A percentile compares a stretch with the other conserved stretches of the same genome.
phyloP scores from a whole-genome alignment of 2,329 filamentous ascomycete species.

The Graphium sp. region DNA sequence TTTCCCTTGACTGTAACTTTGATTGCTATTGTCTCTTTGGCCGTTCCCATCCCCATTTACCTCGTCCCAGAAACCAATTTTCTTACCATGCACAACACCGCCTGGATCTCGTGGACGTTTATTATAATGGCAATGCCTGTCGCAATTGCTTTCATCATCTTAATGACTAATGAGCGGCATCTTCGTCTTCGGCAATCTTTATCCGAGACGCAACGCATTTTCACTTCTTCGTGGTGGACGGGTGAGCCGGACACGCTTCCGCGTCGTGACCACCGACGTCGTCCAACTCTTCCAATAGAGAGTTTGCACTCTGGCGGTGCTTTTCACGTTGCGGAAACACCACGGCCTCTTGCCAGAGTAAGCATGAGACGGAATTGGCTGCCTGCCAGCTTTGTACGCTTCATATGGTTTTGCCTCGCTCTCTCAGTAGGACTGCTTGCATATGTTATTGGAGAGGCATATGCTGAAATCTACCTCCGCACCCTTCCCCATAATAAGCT shows the following conservation, averaged over 20 bases:
- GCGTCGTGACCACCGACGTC: slow-evolving; percentile 21
- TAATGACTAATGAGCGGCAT: slow-evolving; percentile 47
- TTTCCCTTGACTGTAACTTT: slow-evolving; percentile 47
- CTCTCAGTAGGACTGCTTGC: slow-evolving; percentile 45
- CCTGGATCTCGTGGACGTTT: slow-evolving; percentile 55
- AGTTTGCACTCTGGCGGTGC: slow-evolving; percentile 3
- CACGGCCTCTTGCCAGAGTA: slow-evolving; percentile 9
- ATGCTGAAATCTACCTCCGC: slow-evolving; percentile 50
- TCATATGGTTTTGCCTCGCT: slow-evolving; percentile 52
- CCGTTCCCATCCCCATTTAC: slow-evolving; percentile 43
- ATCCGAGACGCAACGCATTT: slow-evolving; percentile 51
- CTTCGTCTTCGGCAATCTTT: slow-evolving; percentile 41
- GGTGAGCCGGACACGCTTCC: slow-evolving; percentile 33
- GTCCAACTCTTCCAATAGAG: slow-evolving; percentile 7
- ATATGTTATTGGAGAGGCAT: slow-evolving; percentile 51
- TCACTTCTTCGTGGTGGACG: slow-evolving; percentile 49
- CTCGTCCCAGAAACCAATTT: slow-evolving; percentile 32
- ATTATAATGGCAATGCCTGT: slow-evolving; percentile 54
- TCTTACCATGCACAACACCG: slow-evolving; percentile 44
- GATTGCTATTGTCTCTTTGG: slow-evolving; percentile 42
- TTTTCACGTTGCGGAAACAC: slow-evolving; percentile 7
- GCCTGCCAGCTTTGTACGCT: slow-evolving; percentile 49
- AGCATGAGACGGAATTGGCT: slow-evolving; percentile 36
- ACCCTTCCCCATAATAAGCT: slow-evolving; percentile 49
- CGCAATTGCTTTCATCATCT: slow-evolving; percentile 45